Conservation (phyloP, 805 yeast genomes). For the Kuraishia capsulata region DNA sequence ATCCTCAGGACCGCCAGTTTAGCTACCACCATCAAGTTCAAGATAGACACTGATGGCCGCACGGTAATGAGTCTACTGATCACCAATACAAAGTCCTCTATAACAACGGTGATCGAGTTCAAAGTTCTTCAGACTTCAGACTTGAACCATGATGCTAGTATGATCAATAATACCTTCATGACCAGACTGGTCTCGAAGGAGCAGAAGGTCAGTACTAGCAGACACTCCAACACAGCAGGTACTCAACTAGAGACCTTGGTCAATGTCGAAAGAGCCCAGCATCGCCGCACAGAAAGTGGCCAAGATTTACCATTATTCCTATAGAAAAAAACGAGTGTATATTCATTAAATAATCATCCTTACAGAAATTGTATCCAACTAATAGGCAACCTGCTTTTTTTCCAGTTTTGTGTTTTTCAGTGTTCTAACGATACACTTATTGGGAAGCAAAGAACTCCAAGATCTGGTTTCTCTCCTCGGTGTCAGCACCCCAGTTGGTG, state of each 20-base stretch:
- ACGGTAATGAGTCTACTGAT: conserved; percentile 15
- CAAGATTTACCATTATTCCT: too few species aligned
- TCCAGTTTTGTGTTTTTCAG: too few species aligned
- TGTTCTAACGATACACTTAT: too few species aligned
- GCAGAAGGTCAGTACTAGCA: conserved; percentile 18
- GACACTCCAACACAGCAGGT: background rate
- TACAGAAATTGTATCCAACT: too few species aligned
- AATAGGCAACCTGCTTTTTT: too few species aligned
- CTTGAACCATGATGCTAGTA: background rate
- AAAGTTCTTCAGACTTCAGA: conserved; percentile 4
- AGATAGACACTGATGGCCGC: conserved; percentile 43
- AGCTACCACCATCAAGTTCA: conserved; percentile 43
- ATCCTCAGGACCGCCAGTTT: conserved; percentile 37
- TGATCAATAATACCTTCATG: conserved; percentile 14
- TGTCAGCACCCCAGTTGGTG: conserved; percentile 99
- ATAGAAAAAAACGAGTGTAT: too few species aligned
- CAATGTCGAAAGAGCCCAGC: too few species aligned
- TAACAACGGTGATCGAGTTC: conserved; percentile 6
- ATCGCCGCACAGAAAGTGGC: too few species aligned
- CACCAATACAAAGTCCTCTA: conserved; percentile 1
- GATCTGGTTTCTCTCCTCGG: conserved; percentile 93
- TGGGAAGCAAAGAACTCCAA: conserved; percentile 93
- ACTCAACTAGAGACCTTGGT: background rate
- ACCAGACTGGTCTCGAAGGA: conserved; percentile 23
- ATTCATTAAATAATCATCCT: too few species aligned